Base-by-base conservation (phyloP, 805 yeast genomes). In the Barnettozyma wickerhamii region DNA sequence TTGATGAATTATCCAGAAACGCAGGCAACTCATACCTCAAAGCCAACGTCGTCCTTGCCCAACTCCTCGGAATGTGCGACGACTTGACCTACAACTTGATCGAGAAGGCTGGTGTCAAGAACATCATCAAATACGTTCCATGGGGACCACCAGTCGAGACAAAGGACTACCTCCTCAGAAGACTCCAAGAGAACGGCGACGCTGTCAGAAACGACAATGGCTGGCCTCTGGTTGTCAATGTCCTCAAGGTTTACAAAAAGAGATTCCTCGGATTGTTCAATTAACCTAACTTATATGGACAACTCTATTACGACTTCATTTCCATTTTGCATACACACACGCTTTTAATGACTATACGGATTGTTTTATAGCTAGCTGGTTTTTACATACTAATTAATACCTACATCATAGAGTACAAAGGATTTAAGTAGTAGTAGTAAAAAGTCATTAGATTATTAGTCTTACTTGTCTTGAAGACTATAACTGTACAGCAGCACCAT, bases 81-180 rank as follows among this genome's bases (percentile, higher is more conserved):
- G 82, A 84, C 55, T 76, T 86, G 46, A 87, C 96, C 19, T 73
- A 74, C 59, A 87, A 84, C 51, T 72, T 90, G 55, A 77, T 86
- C 42, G 65, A 71, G 30, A 70, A 79, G 35, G 77, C 84, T 50
- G 71, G 76, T 33, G 84, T 77, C 33, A 77, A 73, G 46, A 87
- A 87, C 56, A 81, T 90, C 40, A 81, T 91, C 65, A 91, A 91
- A 66, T 90, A 91, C 60, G 96, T 90, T 47, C 95, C 97, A 14
- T 90, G 97, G 97, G 97, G 97, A 9, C 97, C 97, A 26, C 95
- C 95, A 41, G 65, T 78, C 51, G 97, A 91, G 66, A 89, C 96
- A 43, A 88, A 86, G 67, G 95, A 87, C 52, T 90, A 90, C 59
- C 66, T 90, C 46, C 69, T 81, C 47, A 81, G 98, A 70, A 78